A percentile compares a stretch with the other conserved stretches of the same genome.
Conservation (phyloP, 352 stramenopile species). For the Phytophthora chlamydospora region DNA sequence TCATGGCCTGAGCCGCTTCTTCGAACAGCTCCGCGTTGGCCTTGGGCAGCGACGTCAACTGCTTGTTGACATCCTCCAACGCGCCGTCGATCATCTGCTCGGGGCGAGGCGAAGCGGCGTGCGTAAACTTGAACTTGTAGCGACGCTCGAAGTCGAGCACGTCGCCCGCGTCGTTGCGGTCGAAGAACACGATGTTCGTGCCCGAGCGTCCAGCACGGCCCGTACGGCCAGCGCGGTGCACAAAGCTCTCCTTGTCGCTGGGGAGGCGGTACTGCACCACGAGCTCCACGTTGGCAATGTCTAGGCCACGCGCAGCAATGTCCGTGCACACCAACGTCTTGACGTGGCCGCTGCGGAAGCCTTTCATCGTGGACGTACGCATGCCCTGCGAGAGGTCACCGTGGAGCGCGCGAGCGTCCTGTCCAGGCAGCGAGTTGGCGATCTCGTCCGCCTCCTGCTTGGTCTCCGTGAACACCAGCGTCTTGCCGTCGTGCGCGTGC, state of each 20-base stretch:
- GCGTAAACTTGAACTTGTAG: slow-evolving; percentile 78
- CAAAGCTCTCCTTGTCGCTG: slow-evolving; percentile 94
- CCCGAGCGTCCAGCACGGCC: slow-evolving; percentile 84
- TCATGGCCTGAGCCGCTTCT: slow-evolving; percentile 54
- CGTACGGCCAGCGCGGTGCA: slow-evolving; percentile 93
- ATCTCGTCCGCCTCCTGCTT: slow-evolving; percentile 97
- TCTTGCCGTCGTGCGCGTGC: slow-evolving; percentile 70
- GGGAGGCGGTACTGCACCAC: slow-evolving; percentile 95
- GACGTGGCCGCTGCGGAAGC: slow-evolving; percentile 94
- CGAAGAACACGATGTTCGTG: slow-evolving; percentile 89
- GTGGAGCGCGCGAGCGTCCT: slow-evolving; percentile 69
- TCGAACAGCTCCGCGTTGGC: slow-evolving; percentile 63
- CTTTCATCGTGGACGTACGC: slow-evolving; percentile 95
- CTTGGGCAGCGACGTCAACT: slow-evolving; percentile 53
- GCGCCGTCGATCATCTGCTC: slow-evolving; percentile 70
- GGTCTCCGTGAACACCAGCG: slow-evolving; percentile 98
- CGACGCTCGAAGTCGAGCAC: slow-evolving; percentile 79
- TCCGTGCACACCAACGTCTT: slow-evolving; percentile 93
- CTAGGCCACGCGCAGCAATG: slow-evolving; percentile 89
- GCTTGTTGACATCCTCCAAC: slow-evolving; percentile 58
- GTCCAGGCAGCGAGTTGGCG: slow-evolving; percentile 79
- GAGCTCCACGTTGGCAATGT: slow-evolving; percentile 91
- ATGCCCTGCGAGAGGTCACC: slow-evolving; percentile 84
- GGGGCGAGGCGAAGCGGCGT: slow-evolving; percentile 56
- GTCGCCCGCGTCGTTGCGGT: slow-evolving; percentile 66